Percentiles rank a stretch among this genome's conserved stretches.
Evolutionary conservation across 2,329 filamentous ascomycete species (phyloP).

Genomic region (Ascosphaera aggregata): DNA sequence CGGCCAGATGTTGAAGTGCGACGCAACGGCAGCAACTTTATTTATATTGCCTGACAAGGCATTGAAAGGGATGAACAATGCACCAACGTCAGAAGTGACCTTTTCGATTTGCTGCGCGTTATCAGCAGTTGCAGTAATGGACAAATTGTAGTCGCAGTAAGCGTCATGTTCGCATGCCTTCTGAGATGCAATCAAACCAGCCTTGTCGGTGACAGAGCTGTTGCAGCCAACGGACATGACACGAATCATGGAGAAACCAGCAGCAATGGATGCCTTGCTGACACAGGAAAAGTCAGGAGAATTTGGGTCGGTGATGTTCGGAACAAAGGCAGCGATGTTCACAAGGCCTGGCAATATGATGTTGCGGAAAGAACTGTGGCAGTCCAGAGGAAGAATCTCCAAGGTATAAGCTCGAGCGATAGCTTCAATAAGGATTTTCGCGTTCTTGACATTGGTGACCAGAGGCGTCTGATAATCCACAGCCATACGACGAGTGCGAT

Average conservation of each 20-base stretch:
- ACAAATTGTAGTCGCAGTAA: constrained; percentile 61
- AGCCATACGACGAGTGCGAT: constrained; percentile 90
- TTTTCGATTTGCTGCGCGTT: constrained; percentile 55
- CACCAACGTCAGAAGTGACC: constrained; percentile 50
- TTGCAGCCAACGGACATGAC: constrained; percentile 55
- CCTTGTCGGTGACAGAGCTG: constrained; percentile 47
- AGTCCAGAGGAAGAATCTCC: constrained; percentile 63
- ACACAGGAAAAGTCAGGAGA: constrained; percentile 46
- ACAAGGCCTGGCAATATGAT: constrained; percentile 50
- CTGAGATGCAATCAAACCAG: constrained; percentile 47
- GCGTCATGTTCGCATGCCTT: constrained; percentile 43
- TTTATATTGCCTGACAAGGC: constrained; percentile 60
- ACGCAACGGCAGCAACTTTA: constrained; percentile 57
- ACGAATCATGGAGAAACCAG: constrained; percentile 60
- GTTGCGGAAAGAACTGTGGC: constrained; percentile 69
- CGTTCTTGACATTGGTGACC: constrained; percentile 98
- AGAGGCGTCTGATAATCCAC: constrained; percentile 94
- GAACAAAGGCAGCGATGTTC: constrained; percentile 61
- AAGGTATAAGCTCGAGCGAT: constrained; percentile 76
- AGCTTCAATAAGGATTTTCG: constrained; percentile 88
- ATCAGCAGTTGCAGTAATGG: constrained; percentile 46
- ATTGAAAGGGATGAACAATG: constrained; percentile 65
- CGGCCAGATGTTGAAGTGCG: constrained; percentile 60
- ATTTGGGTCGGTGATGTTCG: constrained; percentile 39
- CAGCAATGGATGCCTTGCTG: constrained; percentile 48